Base-by-base conservation (phyloP, 176 grass and related monocot genomes). In the Thalia dealbata region DNA sequence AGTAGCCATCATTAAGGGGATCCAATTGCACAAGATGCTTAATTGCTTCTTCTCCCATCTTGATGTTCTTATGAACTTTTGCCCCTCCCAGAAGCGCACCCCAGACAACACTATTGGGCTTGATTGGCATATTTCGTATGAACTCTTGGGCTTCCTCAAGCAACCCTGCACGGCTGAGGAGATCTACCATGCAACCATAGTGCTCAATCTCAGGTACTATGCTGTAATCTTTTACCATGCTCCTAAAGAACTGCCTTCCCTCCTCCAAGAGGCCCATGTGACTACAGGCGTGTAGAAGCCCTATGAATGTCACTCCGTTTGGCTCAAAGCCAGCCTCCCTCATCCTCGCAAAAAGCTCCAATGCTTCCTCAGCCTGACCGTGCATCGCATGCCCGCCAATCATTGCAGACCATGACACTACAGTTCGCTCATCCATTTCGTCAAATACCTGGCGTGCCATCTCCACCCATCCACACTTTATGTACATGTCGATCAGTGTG, bases 161-260 rank as follows among this genome's bases (percentile, higher is more conserved):
- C 24, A 58, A 35, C 29, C 83, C 83, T 3, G 78, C 78, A 3
- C 78, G 83, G 48, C 78, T 68, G 54, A 86, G 69, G 27, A 86
- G 73, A 64, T 86, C 83, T 7, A 81, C 78, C 83, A 81, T 66
- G 78, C 78, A 86, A 38, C 83, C 83, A 16, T 78, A 86, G 48
- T 86, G 83, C 58, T 86, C 78, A 21, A 86, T 77, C 70, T 55
- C 75, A 2, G 83, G 78, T 1, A 23, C 51, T 28, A 86, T 59
- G 74, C 70, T 63, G 35, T 81, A 73, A 63, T 78, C 78, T 51
- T 51, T 58, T 5, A 46, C 30, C 83, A 81, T 86, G 78, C 41
- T 73, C 18, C 41, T 30, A 16, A 86, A 86, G 73, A 77, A 81
- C 26, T 10, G 50, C 1, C 30, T 50, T 10, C 83, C 83, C 27